Evolutionary conservation across 1,284 basidiomycete species (phyloP), one percentile per base, ranked within the genome.

Genomic region (Bondarzewia mesenterica): DNA sequence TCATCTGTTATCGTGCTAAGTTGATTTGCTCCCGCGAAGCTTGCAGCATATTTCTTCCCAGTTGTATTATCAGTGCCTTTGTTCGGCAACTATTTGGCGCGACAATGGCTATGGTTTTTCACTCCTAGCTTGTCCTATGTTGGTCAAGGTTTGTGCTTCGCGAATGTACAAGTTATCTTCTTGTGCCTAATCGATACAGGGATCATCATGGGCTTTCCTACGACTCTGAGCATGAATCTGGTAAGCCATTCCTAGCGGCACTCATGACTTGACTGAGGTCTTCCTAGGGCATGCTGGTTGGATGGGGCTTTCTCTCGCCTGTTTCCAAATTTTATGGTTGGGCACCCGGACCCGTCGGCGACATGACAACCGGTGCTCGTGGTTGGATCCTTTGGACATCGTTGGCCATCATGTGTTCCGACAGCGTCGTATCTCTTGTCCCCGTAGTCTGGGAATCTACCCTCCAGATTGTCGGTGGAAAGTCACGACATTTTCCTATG

Each of bases 191-290:
- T 35, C 20, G 46, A 2, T 14, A 27, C 56, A 86, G 89, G 93
- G 4, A 93, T 98, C 55, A 98, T 98, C 62, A 98, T 98, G 95
- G 94, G 94, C 3, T 87, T 95, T 56, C 89, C 93, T 0, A 96
- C 93, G 0, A 94, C 93, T 0, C 61, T 95, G 23, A 90, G 89
- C 60, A 97, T 98, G 94, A 93, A 88, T 57, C 63, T 92, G 47
- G 87, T 88, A 59, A 58, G 26, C 21, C 16, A 18, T 40, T 22
- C 16, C 38, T 15, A 10, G 38, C 29, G 29, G 6, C 29, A 3
- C 29, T n/a, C 29, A n/a, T 32, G 72, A 63, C 20, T 14, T 32
- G 21, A 37, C 7, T 21, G 12, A 4, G 32, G 23, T 40, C 20
- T 1, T 15, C 14, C 22, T 57, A 89, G 78, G 93, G 94, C 32